Evolutionary conservation across 805 yeast genomes (phyloP).

Genomic region (Candida quercuum): DNA sequence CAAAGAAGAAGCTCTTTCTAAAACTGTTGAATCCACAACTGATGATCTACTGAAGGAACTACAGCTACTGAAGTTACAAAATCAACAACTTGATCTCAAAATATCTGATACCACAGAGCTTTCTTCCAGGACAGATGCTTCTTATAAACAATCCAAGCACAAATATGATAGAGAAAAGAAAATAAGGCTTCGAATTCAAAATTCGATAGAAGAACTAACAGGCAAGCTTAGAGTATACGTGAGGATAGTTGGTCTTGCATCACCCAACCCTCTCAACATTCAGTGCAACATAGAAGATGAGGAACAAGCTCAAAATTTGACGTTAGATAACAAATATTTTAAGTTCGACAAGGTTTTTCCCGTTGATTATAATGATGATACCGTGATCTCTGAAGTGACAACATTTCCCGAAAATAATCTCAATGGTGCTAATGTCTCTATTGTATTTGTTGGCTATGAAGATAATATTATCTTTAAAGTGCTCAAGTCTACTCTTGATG

Average conservation of each 20-base stretch:
- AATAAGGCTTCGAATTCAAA: conserved; percentile 41
- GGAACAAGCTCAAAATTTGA: not conserved
- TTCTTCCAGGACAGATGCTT: conserved; percentile 11
- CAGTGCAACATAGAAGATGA: not conserved
- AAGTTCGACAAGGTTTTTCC: conserved; percentile 11
- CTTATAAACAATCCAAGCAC: conserved; percentile 20
- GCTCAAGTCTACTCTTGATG: not conserved
- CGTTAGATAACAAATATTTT: not conserved
- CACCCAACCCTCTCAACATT: not conserved
- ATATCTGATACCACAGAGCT: conserved; percentile 19
- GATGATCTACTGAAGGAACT: conserved; percentile 16
- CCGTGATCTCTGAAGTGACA: conserved; percentile 4
- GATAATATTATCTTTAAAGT: not conserved
- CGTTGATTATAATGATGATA: not conserved
- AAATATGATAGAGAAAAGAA: conserved; percentile 31
- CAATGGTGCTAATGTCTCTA: conserved; percentile 8
- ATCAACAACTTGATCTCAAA: conserved; percentile 14
- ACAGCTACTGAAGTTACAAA: conserved; percentile 16
- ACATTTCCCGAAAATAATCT: conserved; percentile 7
- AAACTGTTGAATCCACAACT: not conserved
- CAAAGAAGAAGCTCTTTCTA: not conserved
- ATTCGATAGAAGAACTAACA: conserved; percentile 37
- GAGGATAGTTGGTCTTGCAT: not conserved
- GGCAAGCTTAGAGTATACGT: conserved; percentile 28
- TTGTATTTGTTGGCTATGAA: conserved; percentile 1